phyloP scores from a whole-genome alignment of 2,329 filamentous ascomycete genomes.

The Polychaeton citri region DNA sequence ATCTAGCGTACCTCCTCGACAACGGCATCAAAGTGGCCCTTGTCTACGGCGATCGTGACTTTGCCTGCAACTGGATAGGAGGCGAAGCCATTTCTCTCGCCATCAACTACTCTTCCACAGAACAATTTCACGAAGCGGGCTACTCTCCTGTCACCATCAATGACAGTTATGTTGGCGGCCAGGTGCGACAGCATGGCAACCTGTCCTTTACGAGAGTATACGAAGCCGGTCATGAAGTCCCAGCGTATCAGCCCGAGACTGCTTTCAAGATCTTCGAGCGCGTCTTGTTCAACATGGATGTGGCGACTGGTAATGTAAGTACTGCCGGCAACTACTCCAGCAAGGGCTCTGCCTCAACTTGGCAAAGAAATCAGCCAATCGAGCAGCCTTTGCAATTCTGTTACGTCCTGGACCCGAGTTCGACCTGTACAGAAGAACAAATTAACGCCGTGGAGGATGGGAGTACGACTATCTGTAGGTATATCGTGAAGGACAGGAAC shows the following conservation, averaged over 20 bases:
- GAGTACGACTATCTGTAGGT: constrained; percentile 7
- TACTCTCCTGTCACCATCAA: constrained; percentile 23
- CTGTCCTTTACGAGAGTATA: constrained; percentile 16
- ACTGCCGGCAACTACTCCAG: neutral
- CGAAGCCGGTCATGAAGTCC: constrained; percentile 19
- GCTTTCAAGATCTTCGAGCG: constrained; percentile 36
- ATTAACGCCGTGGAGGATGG: constrained; percentile 6
- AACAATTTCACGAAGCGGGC: constrained; percentile 33
- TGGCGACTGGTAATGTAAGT: constrained; percentile 25
- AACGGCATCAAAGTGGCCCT: constrained; percentile 41
- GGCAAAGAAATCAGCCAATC: constrained; percentile 5
- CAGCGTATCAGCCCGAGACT: constrained; percentile 35
- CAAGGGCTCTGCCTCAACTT: constrained; percentile 4
- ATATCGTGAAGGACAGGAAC: constrained; percentile 10
- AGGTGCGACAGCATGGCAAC: constrained; percentile 17
- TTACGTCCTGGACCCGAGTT: constrained; percentile 6
- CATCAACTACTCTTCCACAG: constrained; percentile 41
- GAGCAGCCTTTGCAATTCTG: constrained; percentile 8
- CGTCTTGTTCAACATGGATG: constrained; percentile 31
- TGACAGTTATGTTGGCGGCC: constrained; percentile 9
- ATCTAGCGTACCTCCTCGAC: constrained; percentile 42
- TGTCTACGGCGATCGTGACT: constrained; percentile 44
- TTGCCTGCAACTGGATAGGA: constrained; percentile 40
- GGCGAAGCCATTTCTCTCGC: constrained; percentile 39
- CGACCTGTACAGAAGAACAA: constrained; percentile 12